Conservation (phyloP, 441 rosid genomes). For the Pelargonium fulgidum region DNA sequence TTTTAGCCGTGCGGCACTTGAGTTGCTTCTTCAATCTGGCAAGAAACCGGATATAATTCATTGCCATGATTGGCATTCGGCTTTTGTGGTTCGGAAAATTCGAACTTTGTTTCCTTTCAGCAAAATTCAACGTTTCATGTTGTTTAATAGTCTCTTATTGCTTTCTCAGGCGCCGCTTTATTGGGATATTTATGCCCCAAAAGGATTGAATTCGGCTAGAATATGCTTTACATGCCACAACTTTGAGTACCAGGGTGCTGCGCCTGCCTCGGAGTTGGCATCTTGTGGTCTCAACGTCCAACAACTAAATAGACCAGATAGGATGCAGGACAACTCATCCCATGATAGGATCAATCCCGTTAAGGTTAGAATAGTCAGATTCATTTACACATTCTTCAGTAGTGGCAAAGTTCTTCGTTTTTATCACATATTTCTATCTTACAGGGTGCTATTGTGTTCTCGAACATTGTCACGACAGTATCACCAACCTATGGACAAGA, state of each 20-base stretch:
- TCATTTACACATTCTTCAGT: background rate
- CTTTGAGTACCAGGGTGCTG: constrained; percentile 92
- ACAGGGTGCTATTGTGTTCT: constrained; percentile 96
- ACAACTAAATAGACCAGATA: constrained; percentile 82
- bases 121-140: constrained; percentile 14
- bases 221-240: constrained; percentile 97
- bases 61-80: constrained; percentile 99
- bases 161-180: constrained; percentile 78
- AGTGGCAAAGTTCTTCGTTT: background rate
- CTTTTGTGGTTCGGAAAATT: constrained; percentile 70
- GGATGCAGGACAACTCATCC: constrained; percentile 87
- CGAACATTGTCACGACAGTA: constrained; percentile 92
- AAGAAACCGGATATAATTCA: constrained; percentile 94
- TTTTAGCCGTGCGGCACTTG: constrained; percentile 95
- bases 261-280: constrained; percentile 79
- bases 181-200: constrained; percentile 89
- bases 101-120: constrained; percentile 10
- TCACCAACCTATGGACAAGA: constrained; percentile 95
- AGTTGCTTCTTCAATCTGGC: constrained; percentile 85
- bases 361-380: constrained; percentile 42
- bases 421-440: constrained; percentile 21
- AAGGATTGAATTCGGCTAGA: constrained; percentile 89
- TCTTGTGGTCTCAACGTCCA: constrained; percentile 88
- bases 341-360: constrained; percentile 78
- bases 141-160: background rate